Base-by-base conservation (phyloP, 768 basidiomycete species). In the Paxillus rubicundulus region DNA sequence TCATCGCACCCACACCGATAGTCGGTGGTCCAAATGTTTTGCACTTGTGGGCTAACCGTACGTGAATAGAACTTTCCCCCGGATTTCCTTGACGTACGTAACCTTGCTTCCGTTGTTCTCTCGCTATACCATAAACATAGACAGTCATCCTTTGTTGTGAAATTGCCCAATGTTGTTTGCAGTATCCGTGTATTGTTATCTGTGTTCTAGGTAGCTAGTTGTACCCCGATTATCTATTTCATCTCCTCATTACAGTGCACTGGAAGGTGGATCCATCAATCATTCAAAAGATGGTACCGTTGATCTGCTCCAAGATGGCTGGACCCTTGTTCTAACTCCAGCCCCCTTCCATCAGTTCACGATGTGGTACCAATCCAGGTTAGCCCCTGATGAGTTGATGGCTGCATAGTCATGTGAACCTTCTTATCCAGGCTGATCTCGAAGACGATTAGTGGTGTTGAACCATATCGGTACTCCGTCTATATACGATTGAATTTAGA, bases 1-100 rank as follows among this genome's bases (percentile, higher is more conserved):
- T 69, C 50, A 33, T 69, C 49, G 68, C 68, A 50, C 68, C 68
- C 37, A 69, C 68, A 27, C 68, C 68, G 49, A 56, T 69, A 33
- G 69, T 69, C 57, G 68, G 68, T 42, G 68, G 68, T 12, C 68
- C 68, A 27, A 69, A 69, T 59, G 57, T 69, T 46, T 61, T 61
- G 58, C 69, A 69, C 54, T 52, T 69, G 55, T 69, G 68, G 68
- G 69, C 69, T 50, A 59, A 65, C 49, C 68, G 67, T 16, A 27
- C 61, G 55, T 69, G 63, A 69, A 47, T 51, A 61, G 44, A 62
- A 33, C 40, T 30, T 28, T 13, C 17, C 10, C 28, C 9, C 17
- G 42, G 46, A 40, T 36, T 14, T 46, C 37, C 16, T 21, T 40
- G 4, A 30, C 17, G 16, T 18, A 34, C 18, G 1, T 18, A 27